Percentiles rank a stretch among this genome's conserved stretches.
Conservation (phyloP, 257 asterid species). For the Eucommia ulmoides region DNA sequence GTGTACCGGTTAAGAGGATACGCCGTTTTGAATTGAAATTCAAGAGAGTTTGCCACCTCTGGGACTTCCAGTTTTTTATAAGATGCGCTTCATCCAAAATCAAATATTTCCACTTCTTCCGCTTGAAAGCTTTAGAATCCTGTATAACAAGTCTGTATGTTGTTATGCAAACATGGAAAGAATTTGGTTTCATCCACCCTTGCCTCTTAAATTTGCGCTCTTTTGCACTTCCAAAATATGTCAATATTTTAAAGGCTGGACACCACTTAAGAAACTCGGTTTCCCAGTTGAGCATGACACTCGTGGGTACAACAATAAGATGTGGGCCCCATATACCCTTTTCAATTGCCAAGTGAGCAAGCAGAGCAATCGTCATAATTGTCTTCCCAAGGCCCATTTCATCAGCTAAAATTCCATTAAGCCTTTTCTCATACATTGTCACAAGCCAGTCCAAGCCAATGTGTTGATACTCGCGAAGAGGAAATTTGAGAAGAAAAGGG, state of each 20-base stretch:
- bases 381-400: slow-evolving; percentile 99
- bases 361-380: slow-evolving; percentile 95
- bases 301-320: slow-evolving; percentile 97
- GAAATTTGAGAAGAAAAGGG: slow-evolving; percentile 92
- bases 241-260: slow-evolving; percentile 97
- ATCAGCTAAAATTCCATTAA: slow-evolving; percentile 97
- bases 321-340: slow-evolving; percentile 99
- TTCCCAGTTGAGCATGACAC: slow-evolving; percentile 99
- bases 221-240: slow-evolving; percentile 98
- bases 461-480: slow-evolving; percentile 97
- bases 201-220: slow-evolving; percentile 90
- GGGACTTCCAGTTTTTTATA: slow-evolving; percentile 98
- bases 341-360: slow-evolving; percentile 94
- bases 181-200: slow-evolving; percentile 96
- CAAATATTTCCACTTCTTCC: slow-evolving; percentile 97
- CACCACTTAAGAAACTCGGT: slow-evolving; percentile 99
- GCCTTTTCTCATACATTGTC: slow-evolving; percentile 97
- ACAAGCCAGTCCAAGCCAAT: slow-evolving; percentile 99
- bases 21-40: slow-evolving; percentile 98
- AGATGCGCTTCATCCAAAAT: slow-evolving; percentile 98
- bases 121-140: slow-evolving; percentile 90
- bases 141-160: slow-evolving; percentile 97
- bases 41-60: slow-evolving; percentile 97
- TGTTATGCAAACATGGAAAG: slow-evolving; percentile 90
- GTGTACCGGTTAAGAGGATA: slow-evolving; percentile 94